Conservation (phyloP, 2,329 filamentous ascomycete genomes). For the Cladosporium phlei region DNA sequence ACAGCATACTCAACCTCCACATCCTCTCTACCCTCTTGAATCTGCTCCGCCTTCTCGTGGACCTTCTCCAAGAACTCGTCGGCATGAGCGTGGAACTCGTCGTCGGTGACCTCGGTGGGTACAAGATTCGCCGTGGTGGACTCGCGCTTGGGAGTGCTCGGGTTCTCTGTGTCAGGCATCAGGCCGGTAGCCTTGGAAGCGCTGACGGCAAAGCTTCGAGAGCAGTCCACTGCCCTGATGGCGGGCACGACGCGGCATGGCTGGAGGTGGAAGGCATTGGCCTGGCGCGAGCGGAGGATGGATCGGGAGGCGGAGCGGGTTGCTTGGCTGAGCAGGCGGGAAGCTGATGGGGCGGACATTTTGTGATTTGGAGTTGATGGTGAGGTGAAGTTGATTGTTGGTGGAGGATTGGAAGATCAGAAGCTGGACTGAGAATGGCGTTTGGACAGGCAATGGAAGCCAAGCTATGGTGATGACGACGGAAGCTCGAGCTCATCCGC, state of each 20-base stretch:
- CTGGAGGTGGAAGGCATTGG: conserved; percentile 12
- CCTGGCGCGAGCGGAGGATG: conserved; percentile 16
- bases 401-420: too few relatives aligned
- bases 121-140: conserved; percentile 40
- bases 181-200: conserved; percentile 28
- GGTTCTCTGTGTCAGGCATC: conserved; percentile 40
- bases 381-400: not conserved
- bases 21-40: conserved; percentile 68
- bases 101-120: conserved; percentile 54
- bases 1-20: conserved; percentile 89
- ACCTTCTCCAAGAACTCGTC: conserved; percentile 67
- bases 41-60: conserved; percentile 59
- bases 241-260: conserved; percentile 1
- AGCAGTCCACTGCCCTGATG: conserved; percentile 11
- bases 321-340: conserved; percentile 22
- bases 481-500: too few relatives aligned
- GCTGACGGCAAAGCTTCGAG: conserved; percentile 10
- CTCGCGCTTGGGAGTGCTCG: conserved; percentile 37
- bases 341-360: conserved; percentile 25
- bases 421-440: too few relatives aligned
- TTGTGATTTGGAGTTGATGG: conserved; percentile 1
- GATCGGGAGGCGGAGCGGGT: conserved; percentile 19
- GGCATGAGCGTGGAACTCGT: conserved; percentile 71
- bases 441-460: too few relatives aligned
- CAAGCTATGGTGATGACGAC: too few relatives aligned